These are phyloP conservation scores for Blastobotrys aristatus DNA, from an alignment of 1,139 yeast genomes.

Conservation along the genomic window DNA sequence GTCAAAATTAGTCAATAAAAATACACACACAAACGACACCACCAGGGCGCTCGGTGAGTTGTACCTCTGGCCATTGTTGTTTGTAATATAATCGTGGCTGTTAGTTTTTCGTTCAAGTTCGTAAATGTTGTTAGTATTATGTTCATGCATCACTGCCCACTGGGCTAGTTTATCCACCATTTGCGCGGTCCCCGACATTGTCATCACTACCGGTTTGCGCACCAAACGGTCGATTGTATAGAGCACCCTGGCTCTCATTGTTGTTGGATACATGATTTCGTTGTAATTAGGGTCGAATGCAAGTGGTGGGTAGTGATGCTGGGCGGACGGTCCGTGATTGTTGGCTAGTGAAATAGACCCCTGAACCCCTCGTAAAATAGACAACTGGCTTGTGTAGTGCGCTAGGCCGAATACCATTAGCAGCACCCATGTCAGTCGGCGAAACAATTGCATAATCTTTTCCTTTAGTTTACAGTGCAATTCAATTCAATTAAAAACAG, in stretches of 20 bases:
- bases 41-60: conserved; percentile 9
- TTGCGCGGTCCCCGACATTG: background rate
- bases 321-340: too few species aligned
- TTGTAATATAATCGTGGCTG: background rate
- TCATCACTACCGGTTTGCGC: background rate
- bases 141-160: background rate
- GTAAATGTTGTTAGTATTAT: background rate
- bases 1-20: conserved; percentile 3
- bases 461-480: too few species aligned
- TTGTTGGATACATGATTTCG: too few species aligned
- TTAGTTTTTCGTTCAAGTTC: background rate
- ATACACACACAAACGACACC: background rate
- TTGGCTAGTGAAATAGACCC: too few species aligned
- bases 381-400: background rate
- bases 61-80: background rate
- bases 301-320: too few species aligned
- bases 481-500: too few species aligned
- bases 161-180: background rate
- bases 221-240: background rate
- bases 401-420: background rate
- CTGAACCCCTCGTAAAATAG: background rate
- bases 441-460: background rate
- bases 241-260: background rate
- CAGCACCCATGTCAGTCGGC: background rate
- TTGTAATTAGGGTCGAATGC: too few species aligned